phyloP scores from a whole-genome alignment of 2,329 filamentous ascomycete genomes.

The Apiospora saccharicola region DNA sequence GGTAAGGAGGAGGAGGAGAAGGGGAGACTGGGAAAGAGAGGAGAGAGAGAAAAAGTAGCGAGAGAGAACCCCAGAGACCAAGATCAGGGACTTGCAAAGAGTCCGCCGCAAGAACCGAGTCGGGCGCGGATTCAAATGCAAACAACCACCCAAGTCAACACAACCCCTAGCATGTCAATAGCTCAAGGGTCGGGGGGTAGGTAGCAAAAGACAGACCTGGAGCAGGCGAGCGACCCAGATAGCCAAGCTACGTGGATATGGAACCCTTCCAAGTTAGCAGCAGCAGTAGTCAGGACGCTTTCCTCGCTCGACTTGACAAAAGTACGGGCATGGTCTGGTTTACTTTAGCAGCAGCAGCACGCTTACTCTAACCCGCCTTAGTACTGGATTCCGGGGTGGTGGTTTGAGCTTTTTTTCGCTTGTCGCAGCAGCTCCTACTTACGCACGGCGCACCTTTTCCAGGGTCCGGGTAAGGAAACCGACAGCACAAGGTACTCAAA shows the following conservation, averaged over 20 bases:
- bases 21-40: neutral
- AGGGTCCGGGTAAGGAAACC: slow-evolving; percentile 17
- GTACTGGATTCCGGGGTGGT: slow-evolving; percentile 10
- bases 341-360: neutral
- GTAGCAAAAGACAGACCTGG: neutral
- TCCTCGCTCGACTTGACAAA: no score
- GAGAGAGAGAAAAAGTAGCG: neutral
- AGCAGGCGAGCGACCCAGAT: neutral
- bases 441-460: neutral
- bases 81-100: neutral
- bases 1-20: neutral
- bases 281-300: no score
- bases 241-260: neutral
- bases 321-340: no score
- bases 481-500: neutral
- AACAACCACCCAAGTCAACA: slow-evolving; percentile 11
- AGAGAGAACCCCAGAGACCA: neutral
- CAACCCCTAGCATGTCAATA: neutral
- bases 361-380: slow-evolving; percentile 9
- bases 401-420: slow-evolving; percentile 4
- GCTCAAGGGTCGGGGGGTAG: slow-evolving; percentile 1
- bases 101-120: neutral
- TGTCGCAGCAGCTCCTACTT: neutral
- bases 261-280: neutral
- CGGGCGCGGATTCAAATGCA: slow-evolving; percentile 7